Conservation (phyloP, 2,329 filamentous ascomycete genomes). For the Colletotrichum agaves region DNA sequence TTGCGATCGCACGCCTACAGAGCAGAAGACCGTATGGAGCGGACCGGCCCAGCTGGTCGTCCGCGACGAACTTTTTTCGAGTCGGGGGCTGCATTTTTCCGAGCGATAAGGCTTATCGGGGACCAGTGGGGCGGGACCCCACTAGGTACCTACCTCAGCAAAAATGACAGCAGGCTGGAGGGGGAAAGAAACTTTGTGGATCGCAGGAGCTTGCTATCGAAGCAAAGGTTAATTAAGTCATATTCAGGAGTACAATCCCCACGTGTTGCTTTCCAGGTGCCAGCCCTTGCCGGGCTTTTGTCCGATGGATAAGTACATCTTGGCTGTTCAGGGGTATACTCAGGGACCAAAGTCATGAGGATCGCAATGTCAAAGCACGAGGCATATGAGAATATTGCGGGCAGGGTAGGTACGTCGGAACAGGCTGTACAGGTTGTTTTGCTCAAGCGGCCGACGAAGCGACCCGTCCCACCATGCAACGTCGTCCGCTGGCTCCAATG, state of each 20-base stretch:
- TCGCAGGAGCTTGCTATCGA: constrained; percentile 22
- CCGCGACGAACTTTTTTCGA: background rate
- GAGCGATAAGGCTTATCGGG: constrained; percentile 49
- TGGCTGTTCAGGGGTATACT: background rate
- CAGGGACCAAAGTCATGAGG: background rate
- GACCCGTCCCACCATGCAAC: constrained; percentile 2
- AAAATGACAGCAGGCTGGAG: constrained; percentile 1
- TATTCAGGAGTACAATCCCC: background rate
- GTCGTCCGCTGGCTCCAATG: background rate
- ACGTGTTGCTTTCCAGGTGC: background rate
- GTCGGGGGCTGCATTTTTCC: constrained; percentile 42
- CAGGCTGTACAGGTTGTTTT: background rate
- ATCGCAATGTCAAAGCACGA: background rate
- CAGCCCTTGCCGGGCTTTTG: background rate
- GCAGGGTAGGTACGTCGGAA: constrained; percentile 16
- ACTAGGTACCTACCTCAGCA: constrained; percentile 8
- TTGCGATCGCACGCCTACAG: background rate
- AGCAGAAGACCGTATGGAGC: background rate
- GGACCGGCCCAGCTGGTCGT: background rate
- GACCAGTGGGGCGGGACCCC: constrained; percentile 6
- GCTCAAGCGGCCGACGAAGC: constrained; percentile 6
- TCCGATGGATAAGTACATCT: background rate
- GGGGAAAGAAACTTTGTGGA: constrained; percentile 34
- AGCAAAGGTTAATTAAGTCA: background rate
- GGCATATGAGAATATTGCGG: constrained; percentile 3